Base-by-base conservation (phyloP, 2,329 filamentous ascomycete genomes). In the Penicillium sp. region DNA sequence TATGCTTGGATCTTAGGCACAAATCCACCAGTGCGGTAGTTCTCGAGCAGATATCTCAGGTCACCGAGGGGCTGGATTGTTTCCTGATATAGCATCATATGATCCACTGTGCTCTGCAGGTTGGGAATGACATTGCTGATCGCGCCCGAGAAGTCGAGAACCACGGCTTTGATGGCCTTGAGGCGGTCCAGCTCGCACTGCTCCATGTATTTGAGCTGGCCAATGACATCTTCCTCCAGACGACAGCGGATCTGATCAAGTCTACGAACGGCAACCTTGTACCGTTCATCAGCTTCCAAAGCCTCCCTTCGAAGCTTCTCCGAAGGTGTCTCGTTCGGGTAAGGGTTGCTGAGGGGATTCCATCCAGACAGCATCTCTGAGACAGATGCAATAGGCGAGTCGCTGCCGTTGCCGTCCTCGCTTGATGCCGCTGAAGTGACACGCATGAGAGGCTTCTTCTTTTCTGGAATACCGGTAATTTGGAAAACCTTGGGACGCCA, bases 41-140 rank as follows among this genome's bases (percentile, higher is more conserved):
- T 99, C 78, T 99, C 94, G 45, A 99, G 82, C 59, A 99, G 83
- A 74, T 97, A 99, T 62, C 94, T 86, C 66, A 99, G 79, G 75
- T 99, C 94, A 39, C 91, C 90, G 48, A 87, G 74, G 6, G 94
- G 94, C 75, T 97, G 94, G n/a, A 99, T 90, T 0, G 94, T 97
- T 80, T 99, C 94, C 75, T 99, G 94, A 78, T 96, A 99, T 47
- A 99, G 83, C 87, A 99, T 92, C 93, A 99, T 97, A 73, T 96
- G 92, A 78, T 99, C 94, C 25, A 99, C 92, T 0, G 93, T 92
- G 58, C 93, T 93, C 77, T 97, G 94, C 61, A 99, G 80, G 70
- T 90, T 96, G 19, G 94, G 96, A 62, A 99, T 97, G 68, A 97
- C 93, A 70, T 99, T 99, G 81, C 93, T 93, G 74, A 99, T 90